Percentiles rank a stretch among this genome's conserved stretches.
Evolutionary conservation across 768 basidiomycete genomes (phyloP).

Genomic region (Mycena floridula): DNA sequence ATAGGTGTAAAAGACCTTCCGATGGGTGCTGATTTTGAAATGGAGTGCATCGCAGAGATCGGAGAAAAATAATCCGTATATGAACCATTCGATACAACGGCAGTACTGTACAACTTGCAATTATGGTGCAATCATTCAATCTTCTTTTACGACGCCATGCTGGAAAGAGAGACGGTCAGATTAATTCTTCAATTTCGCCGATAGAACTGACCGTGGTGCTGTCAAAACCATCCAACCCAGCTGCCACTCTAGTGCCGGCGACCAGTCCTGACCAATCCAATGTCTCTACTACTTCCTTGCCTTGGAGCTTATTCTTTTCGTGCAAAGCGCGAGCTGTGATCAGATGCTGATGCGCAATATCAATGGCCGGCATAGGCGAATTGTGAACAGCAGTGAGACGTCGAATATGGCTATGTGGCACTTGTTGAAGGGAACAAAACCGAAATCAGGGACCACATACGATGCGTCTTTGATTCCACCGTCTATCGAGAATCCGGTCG

Average conservation of each 20-base stretch:
- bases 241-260: constrained; percentile 69
- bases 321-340: constrained; percentile 75
- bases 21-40: constrained; percentile 49
- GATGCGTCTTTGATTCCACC: constrained; percentile 86
- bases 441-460: constrained; percentile 24
- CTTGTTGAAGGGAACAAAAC: no score
- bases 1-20: constrained; percentile 51
- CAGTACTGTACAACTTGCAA: background rate
- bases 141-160: constrained; percentile 6
- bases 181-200: background rate
- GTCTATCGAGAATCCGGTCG: constrained; percentile 70
- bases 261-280: constrained; percentile 84
- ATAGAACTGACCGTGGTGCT: constrained; percentile 24
- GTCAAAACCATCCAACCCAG: constrained; percentile 51
- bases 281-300: constrained; percentile 40
- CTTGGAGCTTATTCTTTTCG: constrained; percentile 36
- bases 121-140: background rate
- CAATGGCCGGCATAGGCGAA: constrained; percentile 66
- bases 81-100: constrained; percentile 5
- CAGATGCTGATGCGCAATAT: constrained; percentile 71
- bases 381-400: constrained; percentile 59
- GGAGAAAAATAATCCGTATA: constrained; percentile 8
- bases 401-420: constrained; percentile 55
- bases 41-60: constrained; percentile 52
- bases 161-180: constrained; percentile 1